Conservation (phyloP, 2,329 filamentous ascomycete genomes). For the Neonectria coccinea region DNA sequence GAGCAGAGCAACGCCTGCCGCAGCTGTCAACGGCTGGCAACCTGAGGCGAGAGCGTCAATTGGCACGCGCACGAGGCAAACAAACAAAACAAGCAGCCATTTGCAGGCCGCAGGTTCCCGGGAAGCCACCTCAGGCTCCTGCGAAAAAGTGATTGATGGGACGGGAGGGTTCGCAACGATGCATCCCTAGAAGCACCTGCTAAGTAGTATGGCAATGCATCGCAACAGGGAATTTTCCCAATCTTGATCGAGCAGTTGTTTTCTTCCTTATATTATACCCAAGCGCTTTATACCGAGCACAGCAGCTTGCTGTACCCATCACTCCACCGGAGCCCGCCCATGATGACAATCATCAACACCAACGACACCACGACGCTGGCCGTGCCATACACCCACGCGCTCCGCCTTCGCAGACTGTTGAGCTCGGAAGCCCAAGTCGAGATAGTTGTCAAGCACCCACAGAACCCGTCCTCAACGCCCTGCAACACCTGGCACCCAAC, state of each 20-base stretch:
- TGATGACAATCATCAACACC: conserved; percentile 72
- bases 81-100: background rate
- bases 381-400: conserved; percentile 76
- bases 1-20: conserved; percentile 1
- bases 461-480: conserved; percentile 75
- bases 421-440: conserved; percentile 76
- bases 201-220: too few species aligned
- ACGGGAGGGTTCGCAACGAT: background rate
- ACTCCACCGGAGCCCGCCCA: conserved; percentile 82
- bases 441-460: conserved; percentile 73
- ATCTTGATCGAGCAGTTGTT: background rate
- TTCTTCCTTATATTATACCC: background rate
- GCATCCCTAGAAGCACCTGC: background rate
- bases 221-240: background rate
- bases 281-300: conserved; percentile 27
- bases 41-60: background rate
- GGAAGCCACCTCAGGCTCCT: background rate
- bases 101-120: background rate
- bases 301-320: conserved; percentile 59
- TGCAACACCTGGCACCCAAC: conserved; percentile 76
- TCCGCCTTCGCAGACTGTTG: conserved; percentile 60
- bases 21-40: conserved; percentile 8
- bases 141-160: too few species aligned
- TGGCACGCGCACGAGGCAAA: background rate
- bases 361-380: conserved; percentile 71